These are phyloP conservation scores for Cytospora mali DNA, from an alignment of 2,329 filamentous ascomycete genomes.

Conservation along the genomic window DNA sequence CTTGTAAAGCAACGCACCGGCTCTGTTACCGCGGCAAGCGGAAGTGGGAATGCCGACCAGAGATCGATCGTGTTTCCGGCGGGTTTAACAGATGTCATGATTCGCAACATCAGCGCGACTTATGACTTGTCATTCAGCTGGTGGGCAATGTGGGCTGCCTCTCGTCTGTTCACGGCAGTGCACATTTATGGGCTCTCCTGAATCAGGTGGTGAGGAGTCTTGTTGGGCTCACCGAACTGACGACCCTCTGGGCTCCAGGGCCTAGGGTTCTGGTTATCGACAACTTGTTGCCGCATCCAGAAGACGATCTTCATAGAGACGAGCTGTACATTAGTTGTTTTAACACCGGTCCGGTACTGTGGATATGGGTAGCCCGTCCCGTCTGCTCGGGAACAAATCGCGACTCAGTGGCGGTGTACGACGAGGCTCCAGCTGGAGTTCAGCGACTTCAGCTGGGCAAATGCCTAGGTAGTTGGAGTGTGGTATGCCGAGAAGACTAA, in stretches of 20 bases:
- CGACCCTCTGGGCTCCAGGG: constrained; percentile 4
- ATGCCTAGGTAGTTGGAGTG: not conserved
- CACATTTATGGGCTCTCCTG: constrained; percentile 18
- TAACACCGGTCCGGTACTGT: not conserved
- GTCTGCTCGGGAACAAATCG: constrained; percentile 3
- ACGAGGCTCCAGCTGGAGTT: not conserved
- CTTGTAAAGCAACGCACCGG: not conserved
- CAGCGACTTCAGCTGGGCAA: not conserved
- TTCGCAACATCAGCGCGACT: constrained; percentile 7
- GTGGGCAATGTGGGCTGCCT: no score
- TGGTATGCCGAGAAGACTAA: not conserved
- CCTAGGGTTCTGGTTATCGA: not conserved
- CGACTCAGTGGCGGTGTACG: not conserved
- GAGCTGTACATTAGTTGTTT: not conserved
- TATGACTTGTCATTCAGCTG: constrained; percentile 16
- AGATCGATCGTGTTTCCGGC: constrained; percentile 13
- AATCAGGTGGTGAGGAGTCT: constrained; percentile 15
- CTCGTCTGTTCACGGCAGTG: constrained; percentile 13
- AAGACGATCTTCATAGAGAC: not conserved
- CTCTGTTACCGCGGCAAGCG: not conserved
- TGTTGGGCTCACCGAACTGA: not conserved
- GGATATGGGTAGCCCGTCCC: constrained; percentile 1
- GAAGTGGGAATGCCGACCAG: not conserved
- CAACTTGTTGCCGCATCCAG: not conserved
- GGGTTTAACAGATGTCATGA: constrained; percentile 20